Evolutionary conservation across 306 rosid species (phyloP).

Genomic region (Macrotyloma uniflorum): DNA sequence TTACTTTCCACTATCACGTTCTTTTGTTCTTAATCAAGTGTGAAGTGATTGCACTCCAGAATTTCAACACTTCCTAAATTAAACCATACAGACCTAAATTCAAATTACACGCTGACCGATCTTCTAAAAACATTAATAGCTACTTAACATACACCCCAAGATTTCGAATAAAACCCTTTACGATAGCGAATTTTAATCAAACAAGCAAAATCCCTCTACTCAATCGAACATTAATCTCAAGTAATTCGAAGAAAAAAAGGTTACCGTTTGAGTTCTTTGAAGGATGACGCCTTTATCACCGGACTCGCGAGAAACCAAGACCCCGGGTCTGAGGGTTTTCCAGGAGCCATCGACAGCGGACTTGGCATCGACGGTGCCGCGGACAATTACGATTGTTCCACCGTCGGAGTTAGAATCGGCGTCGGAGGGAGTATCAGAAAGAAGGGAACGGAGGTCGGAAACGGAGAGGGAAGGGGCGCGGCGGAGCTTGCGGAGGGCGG

Average conservation of each 20-base stretch:
- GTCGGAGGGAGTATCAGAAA: conserved; percentile 25
- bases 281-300: conserved; percentile 74
- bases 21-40: conserved; percentile 5
- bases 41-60: background rate
- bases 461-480: conserved; percentile 66
- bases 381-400: conserved; percentile 56
- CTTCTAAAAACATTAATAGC: background rate
- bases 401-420: conserved; percentile 19
- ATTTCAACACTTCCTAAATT: background rate
- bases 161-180: background rate
- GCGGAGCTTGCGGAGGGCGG: conserved; percentile 64
- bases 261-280: conserved; percentile 79
- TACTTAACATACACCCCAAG: background rate
- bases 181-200: background rate
- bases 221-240: background rate
- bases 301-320: conserved; percentile 61
- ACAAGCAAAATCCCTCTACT: background rate
- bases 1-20: background rate
- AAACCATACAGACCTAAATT: conserved; percentile 7
- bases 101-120: background rate
- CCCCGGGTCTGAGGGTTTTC: conserved; percentile 53
- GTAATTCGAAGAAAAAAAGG: background rate
- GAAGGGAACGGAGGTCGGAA: conserved; percentile 79
- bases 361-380: conserved; percentile 78
- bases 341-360: conserved; percentile 60